Base-by-base conservation (phyloP, 2,329 filamentous ascomycete species). In the Phaeophleospora eucalypticola region DNA sequence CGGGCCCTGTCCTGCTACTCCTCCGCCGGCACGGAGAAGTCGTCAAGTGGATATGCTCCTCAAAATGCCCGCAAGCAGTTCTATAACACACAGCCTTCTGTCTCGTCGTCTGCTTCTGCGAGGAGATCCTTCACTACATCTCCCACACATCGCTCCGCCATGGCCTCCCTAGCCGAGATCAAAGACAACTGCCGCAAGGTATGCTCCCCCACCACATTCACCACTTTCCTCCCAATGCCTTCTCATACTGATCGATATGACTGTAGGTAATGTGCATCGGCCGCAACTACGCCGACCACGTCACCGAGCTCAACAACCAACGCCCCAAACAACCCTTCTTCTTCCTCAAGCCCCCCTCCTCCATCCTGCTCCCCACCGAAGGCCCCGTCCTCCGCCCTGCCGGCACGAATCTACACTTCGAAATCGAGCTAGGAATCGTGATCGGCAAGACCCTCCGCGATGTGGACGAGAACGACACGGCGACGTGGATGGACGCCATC, bases 251-350 rank as follows among this genome's bases (percentile, higher is more conserved):
- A 39, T 41, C n/a, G 7, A 18, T 4, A n/a, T n/a, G n/a, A 36
- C 19, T 3, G 24, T 48, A 95, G 76, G 81, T 95, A 45, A 86
- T 95, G 66, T 96, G 91, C 72, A 94, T 97, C 65, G 89, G 89
- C 59, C 82, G 93, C 61, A 95, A 98, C 76, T 98, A 96, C 78
- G 91, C 90, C 62, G 93, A 95, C 69, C 93, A 98, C 72, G 86
- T 97, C 65, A 81, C 85, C 54, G 93, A 98, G 75, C 80, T 98
- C 58, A 89, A 89, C 70, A 95, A 85, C 70, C 77, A 79, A 51
- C 82, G 83, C 56, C 93, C 93, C 41, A 94, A 93, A 69, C 89
- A 96, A 71, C 93, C 93, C 19, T 97, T 98, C 74, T 98, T 96
- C 83, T 98, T 98, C 79, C 81, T 97, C 59, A 98, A 98, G 78